phyloP scores from a whole-genome alignment of 306 rosid genomes.

The Geum urbanum region DNA sequence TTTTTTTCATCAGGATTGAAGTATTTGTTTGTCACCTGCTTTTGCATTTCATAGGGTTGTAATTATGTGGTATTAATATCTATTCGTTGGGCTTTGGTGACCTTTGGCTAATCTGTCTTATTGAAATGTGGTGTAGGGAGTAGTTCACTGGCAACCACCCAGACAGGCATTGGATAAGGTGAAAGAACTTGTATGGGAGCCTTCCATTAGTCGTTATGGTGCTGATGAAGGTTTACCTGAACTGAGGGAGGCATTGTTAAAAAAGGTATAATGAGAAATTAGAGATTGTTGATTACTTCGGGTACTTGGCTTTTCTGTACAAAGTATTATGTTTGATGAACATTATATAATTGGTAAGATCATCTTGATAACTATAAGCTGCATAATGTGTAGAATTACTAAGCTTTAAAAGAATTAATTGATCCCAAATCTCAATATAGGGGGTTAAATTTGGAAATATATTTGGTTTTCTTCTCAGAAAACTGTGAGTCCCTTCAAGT shows the following conservation, averaged over 20 bases:
- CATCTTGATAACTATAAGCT: not conserved
- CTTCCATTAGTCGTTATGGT: slow-evolving; percentile 83
- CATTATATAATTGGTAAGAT: not conserved
- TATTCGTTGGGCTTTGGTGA: not conserved
- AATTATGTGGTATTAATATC: not conserved
- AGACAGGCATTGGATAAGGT: slow-evolving; percentile 72
- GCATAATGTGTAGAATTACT: not conserved
- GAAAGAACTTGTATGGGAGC: slow-evolving; percentile 74
- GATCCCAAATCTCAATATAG: not conserved
- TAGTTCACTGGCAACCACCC: slow-evolving; percentile 97
- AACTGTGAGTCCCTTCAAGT: not conserved
- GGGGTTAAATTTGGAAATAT: not conserved
- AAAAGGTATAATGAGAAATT: slow-evolving; percentile 46
- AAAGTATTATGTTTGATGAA: not conserved
- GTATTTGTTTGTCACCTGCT: not conserved
- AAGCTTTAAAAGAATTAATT: not conserved
- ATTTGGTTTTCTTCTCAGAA: not conserved
- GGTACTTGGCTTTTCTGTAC: not conserved
- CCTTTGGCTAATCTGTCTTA: slow-evolving; percentile 9
- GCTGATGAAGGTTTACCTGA: slow-evolving; percentile 88
- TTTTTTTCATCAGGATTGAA: not conserved
- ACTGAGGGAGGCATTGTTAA: slow-evolving; percentile 63
- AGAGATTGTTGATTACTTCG: not conserved
- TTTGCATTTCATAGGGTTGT: not conserved
- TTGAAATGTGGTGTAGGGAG: slow-evolving; percentile 55